Evolutionary conservation across 2,329 filamentous ascomycete genomes (phyloP).

Genomic region (Xylariaceae sp.): DNA sequence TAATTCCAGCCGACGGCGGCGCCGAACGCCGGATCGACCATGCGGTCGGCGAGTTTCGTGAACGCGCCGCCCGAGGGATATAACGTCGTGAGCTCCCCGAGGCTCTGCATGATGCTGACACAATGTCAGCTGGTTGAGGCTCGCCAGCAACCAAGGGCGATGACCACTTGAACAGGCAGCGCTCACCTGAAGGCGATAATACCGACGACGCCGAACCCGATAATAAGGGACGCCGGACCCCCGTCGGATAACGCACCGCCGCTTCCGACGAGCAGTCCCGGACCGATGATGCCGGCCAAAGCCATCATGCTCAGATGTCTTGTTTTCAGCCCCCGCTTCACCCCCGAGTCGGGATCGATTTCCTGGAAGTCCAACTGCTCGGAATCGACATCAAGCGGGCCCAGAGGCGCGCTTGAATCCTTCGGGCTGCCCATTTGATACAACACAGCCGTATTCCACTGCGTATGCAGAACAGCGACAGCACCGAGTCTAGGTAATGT

Average conservation of each 20-base stretch:
- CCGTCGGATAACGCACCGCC: constrained; percentile 65
- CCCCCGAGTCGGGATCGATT: constrained; percentile 59
- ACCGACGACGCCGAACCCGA: constrained; percentile 69
- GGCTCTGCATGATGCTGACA: constrained; percentile 62
- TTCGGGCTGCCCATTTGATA: constrained; percentile 15
- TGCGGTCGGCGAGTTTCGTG: constrained; percentile 64
- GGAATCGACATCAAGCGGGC: constrained; percentile 15
- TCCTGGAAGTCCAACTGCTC: constrained; percentile 36
- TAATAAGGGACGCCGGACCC: constrained; percentile 67
- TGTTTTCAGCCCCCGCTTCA: constrained; percentile 65
- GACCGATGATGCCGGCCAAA: constrained; percentile 60
- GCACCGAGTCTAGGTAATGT: too few relatives aligned
- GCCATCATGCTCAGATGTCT: constrained; percentile 63
- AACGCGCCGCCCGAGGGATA: constrained; percentile 70
- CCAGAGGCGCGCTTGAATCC: constrained; percentile 7
- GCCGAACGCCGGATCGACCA: constrained; percentile 66
- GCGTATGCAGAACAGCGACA: not conserved
- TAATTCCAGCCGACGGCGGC: constrained; percentile 70
- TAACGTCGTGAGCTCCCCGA: constrained; percentile 70
- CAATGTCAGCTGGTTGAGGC: constrained; percentile 9
- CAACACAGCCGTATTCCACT: not conserved
- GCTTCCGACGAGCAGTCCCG: constrained; percentile 67
- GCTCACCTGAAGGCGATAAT: constrained; percentile 52
- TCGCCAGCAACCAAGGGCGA: not conserved
- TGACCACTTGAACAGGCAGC: constrained; percentile 30